phyloP scores from a whole-genome alignment of 2,329 filamentous ascomycete genomes.

The Clarireedia hainanense region DNA sequence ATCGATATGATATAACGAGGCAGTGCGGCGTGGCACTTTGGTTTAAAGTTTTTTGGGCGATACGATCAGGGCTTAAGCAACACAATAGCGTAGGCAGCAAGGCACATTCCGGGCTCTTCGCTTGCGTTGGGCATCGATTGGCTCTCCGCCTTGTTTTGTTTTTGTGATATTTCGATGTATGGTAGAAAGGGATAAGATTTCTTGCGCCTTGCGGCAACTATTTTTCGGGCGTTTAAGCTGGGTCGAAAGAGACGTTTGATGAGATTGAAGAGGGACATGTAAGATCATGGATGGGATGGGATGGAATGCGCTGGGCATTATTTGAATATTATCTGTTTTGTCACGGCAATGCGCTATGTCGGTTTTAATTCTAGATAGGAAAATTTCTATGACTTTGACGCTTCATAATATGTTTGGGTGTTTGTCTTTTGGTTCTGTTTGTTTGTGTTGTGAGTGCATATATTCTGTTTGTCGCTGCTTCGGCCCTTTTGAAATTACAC shows the following conservation, averaged over 20 bases:
- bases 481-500: no score
- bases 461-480: no score
- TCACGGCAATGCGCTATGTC: no score
- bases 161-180: not conserved
- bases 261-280: not conserved
- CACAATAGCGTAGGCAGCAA: not conserved
- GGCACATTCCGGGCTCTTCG: not conserved
- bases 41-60: not conserved
- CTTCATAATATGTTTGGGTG: no score
- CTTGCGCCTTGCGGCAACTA: not conserved
- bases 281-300: not conserved
- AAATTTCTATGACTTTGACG: no score
- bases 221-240: not conserved
- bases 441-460: no score
- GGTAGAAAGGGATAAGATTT: not conserved
- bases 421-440: no score
- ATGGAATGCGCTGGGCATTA: not conserved
- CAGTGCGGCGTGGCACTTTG: not conserved
- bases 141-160: not conserved
- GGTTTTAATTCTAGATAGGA: no score
- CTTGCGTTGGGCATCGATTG: not conserved
- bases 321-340: no score
- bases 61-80: not conserved
- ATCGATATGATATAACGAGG: not conserved
- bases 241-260: not conserved